Base-by-base conservation (phyloP, 2,329 filamentous ascomycete species). In the Trichoderma lentiforme region DNA sequence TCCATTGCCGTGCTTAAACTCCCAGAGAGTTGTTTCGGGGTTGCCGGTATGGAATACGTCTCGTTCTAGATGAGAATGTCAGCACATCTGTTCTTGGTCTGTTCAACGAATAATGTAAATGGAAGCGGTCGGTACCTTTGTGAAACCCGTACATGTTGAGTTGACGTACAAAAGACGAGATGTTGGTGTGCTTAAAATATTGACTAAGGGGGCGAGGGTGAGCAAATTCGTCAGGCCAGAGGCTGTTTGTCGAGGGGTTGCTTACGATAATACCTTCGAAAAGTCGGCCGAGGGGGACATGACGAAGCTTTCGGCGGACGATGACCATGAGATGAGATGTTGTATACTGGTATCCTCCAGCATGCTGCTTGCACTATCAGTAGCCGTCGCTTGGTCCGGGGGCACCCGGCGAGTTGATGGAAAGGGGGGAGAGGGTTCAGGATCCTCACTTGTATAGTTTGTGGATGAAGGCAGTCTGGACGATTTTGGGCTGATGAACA, bases 91-190 rank as follows among this genome's bases (percentile, higher is more conserved):
- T 47, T 1, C 7, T 32, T n/a, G 21, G 28, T 24, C 9, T 14
- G 7, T 5, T 24, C 34, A 14, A 39, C 53, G 6, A 34, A 24
- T 14, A 8, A 32, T 24, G 51, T 24, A 43, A 47, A 21, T 15
- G 26, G 30, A 26, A 18, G 28, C n/a, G 11, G 78, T 7, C 78
- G 80, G 61, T 76, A 97, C 95, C 95, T 92, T 99, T 99, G 81
- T 99, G 96, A 82, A 99, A 99, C 7, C 96, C 96, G 77, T 99
- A 99, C 96, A 99, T 99, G 80, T 99, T 99, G 65, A 99, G 84
- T 83, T 99, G 96, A 63, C 96, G 90, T 64, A 99, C 96, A 81
- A 99, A 99, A 1, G 96, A 98, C 12, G 96, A 98, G 73, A 98
- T 97, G 79, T 99, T 99, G 76, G 95, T 99, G 81, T 99, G 96